These are phyloP conservation scores for Claviceps maximensis DNA, from an alignment of 2,329 filamentous ascomycete genomes.

Conservation along the genomic window DNA sequence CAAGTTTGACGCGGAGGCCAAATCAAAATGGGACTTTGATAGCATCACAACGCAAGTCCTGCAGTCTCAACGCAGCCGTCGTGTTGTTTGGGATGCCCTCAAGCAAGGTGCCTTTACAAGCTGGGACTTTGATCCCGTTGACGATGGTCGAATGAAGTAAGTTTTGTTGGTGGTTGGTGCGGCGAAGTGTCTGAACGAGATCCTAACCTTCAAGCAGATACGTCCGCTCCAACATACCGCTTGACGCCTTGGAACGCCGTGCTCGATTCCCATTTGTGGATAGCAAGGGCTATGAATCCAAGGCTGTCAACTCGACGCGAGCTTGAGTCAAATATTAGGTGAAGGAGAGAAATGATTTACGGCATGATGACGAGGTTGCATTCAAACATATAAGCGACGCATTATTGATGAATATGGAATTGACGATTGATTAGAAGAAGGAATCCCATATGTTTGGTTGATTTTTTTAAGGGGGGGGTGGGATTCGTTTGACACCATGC, in stretches of 20 bases:
- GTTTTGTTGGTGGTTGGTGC: slow-evolving; percentile 12
- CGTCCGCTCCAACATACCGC: slow-evolving; percentile 69
- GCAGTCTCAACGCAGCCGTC: slow-evolving; percentile 63
- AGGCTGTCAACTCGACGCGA: slow-evolving; percentile 24
- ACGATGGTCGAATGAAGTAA: slow-evolving; percentile 55
- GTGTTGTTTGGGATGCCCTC: slow-evolving; percentile 68
- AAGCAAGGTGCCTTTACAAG: slow-evolving; percentile 61
- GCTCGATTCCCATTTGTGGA: slow-evolving; percentile 60
- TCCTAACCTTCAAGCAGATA: slow-evolving; percentile 40
- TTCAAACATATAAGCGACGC: neutral
- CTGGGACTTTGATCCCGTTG: slow-evolving; percentile 74
- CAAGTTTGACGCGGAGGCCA: slow-evolving; percentile 62
- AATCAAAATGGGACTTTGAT: slow-evolving; percentile 67
- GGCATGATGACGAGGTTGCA: neutral
- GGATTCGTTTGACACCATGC: neutral
- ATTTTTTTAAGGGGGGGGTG: neutral
- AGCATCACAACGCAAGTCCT: slow-evolving; percentile 63
- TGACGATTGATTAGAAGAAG: neutral
- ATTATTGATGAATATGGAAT: neutral
- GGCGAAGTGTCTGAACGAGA: neutral
- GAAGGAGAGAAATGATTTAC: neutral
- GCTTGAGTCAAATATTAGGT: slow-evolving; percentile 3
- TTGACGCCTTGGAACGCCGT: slow-evolving; percentile 67
- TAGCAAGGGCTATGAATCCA: slow-evolving; percentile 34
- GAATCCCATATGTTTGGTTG: neutral